A percentile compares a stretch with the other conserved stretches of the same genome.
phyloP scores from a whole-genome alignment of 768 basidiomycete species.

The Pleurotus djamor region DNA sequence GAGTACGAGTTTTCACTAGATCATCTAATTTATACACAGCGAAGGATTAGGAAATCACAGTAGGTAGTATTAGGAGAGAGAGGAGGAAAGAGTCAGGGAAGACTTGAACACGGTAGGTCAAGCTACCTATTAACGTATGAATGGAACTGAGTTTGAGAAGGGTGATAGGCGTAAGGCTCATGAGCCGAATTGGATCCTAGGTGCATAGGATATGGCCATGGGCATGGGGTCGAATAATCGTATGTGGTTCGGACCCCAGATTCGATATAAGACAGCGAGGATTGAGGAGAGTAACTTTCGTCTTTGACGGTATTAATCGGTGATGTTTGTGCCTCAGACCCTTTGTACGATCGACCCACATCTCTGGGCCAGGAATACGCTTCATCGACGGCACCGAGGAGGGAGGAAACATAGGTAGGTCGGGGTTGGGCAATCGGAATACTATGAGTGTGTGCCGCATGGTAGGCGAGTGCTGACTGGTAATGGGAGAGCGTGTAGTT shows the following conservation, averaged over 20 bases:
- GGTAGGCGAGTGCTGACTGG: neutral
- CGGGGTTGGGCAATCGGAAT: neutral
- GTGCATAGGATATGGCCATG: neutral
- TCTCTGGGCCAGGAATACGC: conserved; percentile 3
- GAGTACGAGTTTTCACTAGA: neutral
- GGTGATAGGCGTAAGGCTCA: neutral
- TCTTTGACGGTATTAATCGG: too few species aligned
- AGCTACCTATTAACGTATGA: too few species aligned
- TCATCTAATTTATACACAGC: neutral
- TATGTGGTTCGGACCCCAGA: neutral
- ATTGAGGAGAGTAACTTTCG: too few species aligned
- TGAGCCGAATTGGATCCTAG: neutral
- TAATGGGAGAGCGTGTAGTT: conserved; percentile 11
- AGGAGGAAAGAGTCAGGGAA: too few species aligned
- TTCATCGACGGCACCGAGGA: neutral
- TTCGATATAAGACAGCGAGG: too few species aligned
- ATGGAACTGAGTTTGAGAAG: too few species aligned
- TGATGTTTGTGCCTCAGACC: too few species aligned
- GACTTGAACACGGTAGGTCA: too few species aligned
- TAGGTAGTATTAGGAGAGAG: too few species aligned
- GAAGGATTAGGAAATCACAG: neutral
- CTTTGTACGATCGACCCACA: neutral
- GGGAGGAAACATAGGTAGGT: neutral
- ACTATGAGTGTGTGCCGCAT: neutral
- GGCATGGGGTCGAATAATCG: neutral